Percentiles rank a stretch among this genome's conserved stretches.
These are phyloP conservation scores for Nidularia pulvinata DNA, from an alignment of 768 basidiomycete genomes.

Conservation along the genomic window DNA sequence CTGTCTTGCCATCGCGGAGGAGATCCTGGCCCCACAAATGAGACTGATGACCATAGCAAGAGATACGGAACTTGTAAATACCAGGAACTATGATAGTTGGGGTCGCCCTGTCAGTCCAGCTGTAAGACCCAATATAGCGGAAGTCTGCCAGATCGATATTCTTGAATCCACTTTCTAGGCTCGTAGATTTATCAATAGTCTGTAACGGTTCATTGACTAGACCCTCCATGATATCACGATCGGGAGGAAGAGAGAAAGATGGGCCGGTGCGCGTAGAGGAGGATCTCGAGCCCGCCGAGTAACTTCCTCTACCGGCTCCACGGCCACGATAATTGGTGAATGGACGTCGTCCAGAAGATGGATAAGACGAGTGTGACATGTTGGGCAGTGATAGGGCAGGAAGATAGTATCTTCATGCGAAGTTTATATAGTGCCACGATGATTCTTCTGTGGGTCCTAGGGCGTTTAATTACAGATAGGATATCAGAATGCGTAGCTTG, in stretches of 20 bases:
- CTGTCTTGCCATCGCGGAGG: conserved; percentile 57
- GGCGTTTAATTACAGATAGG: no score
- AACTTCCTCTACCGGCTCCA: not conserved
- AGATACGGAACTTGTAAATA: conserved; percentile 5
- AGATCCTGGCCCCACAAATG: not conserved
- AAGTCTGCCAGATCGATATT: not conserved
- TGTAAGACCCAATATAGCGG: conserved; percentile 48
- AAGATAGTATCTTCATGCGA: no score
- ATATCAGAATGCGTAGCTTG: no score
- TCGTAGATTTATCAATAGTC: conserved; percentile 14
- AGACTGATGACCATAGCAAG: not conserved
- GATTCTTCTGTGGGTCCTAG: no score
- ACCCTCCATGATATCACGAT: conserved; percentile 33
- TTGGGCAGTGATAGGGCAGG: no score
- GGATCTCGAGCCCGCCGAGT: not conserved
- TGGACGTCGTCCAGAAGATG: no score
- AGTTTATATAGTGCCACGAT: no score
- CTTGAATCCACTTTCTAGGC: conserved; percentile 9
- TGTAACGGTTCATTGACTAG: conserved; percentile 13
- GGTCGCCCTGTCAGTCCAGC: conserved; percentile 39
- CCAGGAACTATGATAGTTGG: conserved; percentile 59
- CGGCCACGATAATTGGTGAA: not conserved
- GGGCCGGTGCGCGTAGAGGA: not conserved
- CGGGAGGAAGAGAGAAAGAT: not conserved
- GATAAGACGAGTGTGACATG: no score